Evolutionary conservation across 1,284 basidiomycete genomes (phyloP).

Genomic region (Pseudozyma thailandica): DNA sequence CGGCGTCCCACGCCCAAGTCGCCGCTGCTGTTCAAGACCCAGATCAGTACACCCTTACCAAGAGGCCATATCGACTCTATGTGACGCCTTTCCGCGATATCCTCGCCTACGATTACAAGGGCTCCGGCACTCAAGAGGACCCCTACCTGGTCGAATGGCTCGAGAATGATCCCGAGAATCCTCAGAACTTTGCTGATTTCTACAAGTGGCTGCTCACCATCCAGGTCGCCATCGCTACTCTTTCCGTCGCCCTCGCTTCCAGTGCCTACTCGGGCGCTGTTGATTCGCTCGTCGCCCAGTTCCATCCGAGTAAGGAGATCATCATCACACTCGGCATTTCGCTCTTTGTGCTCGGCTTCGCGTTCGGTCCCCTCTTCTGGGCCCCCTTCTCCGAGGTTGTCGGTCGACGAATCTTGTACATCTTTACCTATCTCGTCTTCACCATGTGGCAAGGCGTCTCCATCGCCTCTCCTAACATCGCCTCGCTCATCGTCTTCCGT

Average conservation of each 20-base stretch:
- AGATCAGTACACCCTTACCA: slow-evolving; percentile 36
- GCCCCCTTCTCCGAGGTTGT: slow-evolving; percentile 76
- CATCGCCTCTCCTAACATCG: slow-evolving; percentile 75
- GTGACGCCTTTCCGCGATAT: slow-evolving; percentile 68
- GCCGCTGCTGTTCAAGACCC: slow-evolving; percentile 8
- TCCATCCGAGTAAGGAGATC: slow-evolving; percentile 43
- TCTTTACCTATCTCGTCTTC: slow-evolving; percentile 74
- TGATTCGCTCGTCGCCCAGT: slow-evolving; percentile 38
- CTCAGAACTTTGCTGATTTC: slow-evolving; percentile 17
- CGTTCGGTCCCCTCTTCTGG: slow-evolving; percentile 70
- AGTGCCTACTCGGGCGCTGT: slow-evolving; percentile 59
- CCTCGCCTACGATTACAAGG: slow-evolving; percentile 66
- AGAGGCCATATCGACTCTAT: slow-evolving; percentile 56
- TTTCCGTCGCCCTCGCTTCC: slow-evolving; percentile 58
- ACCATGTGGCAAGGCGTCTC: slow-evolving; percentile 76
- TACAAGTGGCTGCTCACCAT: slow-evolving; percentile 56
- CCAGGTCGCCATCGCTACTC: slow-evolving; percentile 60
- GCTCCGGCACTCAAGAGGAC: slow-evolving; percentile 68
- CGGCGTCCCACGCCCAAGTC: not conserved
- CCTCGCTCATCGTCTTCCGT: slow-evolving; percentile 75
- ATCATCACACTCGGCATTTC: slow-evolving; percentile 69
- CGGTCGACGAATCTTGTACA: slow-evolving; percentile 75
- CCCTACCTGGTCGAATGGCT: slow-evolving; percentile 68
- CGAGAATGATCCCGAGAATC: slow-evolving; percentile 51
- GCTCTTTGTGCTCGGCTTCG: slow-evolving; percentile 77